Evolutionary conservation across 139 green algal genomes (phyloP).

Genomic region (Limnomonas spitsbergensis): DNA sequence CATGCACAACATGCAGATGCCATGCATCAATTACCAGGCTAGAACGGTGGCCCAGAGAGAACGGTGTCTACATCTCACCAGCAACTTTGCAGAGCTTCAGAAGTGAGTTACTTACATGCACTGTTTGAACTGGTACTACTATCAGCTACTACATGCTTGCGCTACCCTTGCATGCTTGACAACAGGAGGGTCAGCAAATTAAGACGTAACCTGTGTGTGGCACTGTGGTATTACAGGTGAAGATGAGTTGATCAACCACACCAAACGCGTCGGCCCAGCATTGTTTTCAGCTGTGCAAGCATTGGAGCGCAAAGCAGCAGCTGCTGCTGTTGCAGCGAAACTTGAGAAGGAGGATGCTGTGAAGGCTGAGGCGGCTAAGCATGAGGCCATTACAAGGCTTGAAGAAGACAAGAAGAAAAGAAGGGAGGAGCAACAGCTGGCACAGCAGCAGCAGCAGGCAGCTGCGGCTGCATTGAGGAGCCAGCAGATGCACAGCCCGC

Average conservation of each 20-base stretch:
- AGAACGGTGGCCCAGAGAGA: constrained; percentile 50
- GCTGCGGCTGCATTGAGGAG: neutral
- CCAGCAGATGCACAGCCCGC: neutral
- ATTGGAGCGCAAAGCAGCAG: constrained; percentile 7
- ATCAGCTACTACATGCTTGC: too few species aligned
- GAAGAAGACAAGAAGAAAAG: neutral
- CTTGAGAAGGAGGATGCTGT: constrained; percentile 11
- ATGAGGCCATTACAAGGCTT: constrained; percentile 1
- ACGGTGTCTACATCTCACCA: constrained; percentile 65
- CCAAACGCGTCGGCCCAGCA: constrained; percentile 37
- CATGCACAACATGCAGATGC: constrained; percentile 48
- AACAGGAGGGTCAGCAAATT: too few species aligned
- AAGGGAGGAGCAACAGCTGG: constrained; percentile 11
- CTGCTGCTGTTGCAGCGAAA: constrained; percentile 10
- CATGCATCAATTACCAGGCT: constrained; percentile 47
- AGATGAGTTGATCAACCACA: constrained; percentile 54
- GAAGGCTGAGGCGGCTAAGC: constrained; percentile 10
- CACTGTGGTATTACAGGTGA: constrained; percentile 39
- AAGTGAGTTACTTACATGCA: constrained; percentile 40
- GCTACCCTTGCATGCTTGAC: neutral
- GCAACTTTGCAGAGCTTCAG: constrained; percentile 63
- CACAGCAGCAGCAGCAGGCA: constrained; percentile 5
- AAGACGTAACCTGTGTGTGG: too few species aligned
- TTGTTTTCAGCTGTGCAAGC: constrained; percentile 27
- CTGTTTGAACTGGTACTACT: neutral